A percentile compares a stretch with the other conserved stretches of the same genome.
phyloP scores from a whole-genome alignment of 495 filamentous ascomycete species.

The Melanomma pulvis-pyrius region DNA sequence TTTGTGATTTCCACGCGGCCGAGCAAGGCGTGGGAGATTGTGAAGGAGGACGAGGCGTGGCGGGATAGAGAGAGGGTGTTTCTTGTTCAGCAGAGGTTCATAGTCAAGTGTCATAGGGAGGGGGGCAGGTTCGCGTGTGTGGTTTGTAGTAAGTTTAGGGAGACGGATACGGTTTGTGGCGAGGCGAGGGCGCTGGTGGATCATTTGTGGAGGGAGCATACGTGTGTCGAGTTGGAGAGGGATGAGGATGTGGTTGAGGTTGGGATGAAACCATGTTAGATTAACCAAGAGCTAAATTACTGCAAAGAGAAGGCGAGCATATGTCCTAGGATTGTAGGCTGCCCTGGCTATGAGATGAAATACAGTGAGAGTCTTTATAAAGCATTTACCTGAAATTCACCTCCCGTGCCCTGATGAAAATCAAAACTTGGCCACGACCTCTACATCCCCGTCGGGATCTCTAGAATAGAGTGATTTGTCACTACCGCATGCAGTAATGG shows the following conservation, averaged over 20 bases:
- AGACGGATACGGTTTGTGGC: slow-evolving; percentile 25
- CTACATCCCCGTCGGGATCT: too few relatives aligned
- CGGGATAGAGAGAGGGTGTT: slow-evolving; percentile 6
- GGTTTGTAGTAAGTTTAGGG: slow-evolving; percentile 14
- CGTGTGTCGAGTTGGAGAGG: slow-evolving; percentile 7
- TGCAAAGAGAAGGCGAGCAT: background rate
- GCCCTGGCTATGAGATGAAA: background rate
- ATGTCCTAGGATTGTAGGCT: background rate
- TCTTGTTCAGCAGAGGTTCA: slow-evolving; percentile 18
- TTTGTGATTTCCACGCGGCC: slow-evolving; percentile 12
- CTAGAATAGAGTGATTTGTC: too few relatives aligned
- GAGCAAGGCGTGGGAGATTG: slow-evolving; percentile 22
- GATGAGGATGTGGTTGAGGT: slow-evolving; percentile 30
- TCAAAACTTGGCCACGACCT: background rate
- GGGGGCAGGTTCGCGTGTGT: slow-evolving; percentile 30
- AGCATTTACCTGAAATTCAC: background rate
- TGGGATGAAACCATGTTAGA: too few relatives aligned
- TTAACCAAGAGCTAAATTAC: too few relatives aligned
- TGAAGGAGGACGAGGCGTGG: slow-evolving; percentile 16
- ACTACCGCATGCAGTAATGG: slow-evolving; percentile 12
- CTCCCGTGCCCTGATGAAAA: background rate
- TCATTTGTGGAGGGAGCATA: slow-evolving; percentile 30
- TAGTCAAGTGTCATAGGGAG: slow-evolving; percentile 30
- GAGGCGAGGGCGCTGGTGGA: slow-evolving; percentile 23
- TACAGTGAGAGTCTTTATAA: too few relatives aligned